Base-by-base conservation (phyloP, 345 rosid species). In the Arabidopsis arenosa region DNA sequence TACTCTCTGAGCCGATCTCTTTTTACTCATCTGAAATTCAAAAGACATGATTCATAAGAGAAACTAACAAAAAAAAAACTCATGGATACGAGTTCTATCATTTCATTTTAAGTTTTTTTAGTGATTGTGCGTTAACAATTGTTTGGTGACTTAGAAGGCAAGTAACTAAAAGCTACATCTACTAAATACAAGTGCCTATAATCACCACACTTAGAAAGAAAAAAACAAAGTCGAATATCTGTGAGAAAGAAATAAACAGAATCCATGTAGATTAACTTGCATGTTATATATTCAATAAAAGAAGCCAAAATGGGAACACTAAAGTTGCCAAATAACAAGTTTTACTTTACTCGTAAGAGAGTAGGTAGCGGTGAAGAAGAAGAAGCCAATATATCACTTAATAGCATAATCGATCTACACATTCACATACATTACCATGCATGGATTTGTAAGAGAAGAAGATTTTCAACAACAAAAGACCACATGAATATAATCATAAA, bases 21-120 rank as follows among this genome's bases (percentile, higher is more conserved):
- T 74, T 5, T 32, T 32, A 30, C 58, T 47, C 74, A 73, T 73
- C 75, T 76, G 72, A 23, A 30, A 13, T 55, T 7, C 18, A 30
- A 32, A 14, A n/a, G 11, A 55, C 18, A 14, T 30, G 11, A 55
- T 55, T 32, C 3, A 55, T 18, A 30, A 55, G 39, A 55, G 11
- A 54, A 54, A 4, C 6, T 41, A 11, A 2, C 30, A 26, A 28
- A 1, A 2, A 28, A 28, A 28, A 28, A 28, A 28, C 30, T 28
- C 30, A 28, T 28, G 4, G 7, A 23, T 52, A 4, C 7, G 30
- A 18, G 26, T 9, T 23, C 10, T 5, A 21, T 9, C 56, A 51
- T 7, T 21, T 51, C 14, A 51, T 11, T 51, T 9, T 6, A 47
- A 47, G 4, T 47, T n/a, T 48, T 48, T 17, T 17, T 21, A 7